Conservation (phyloP, 306 rosid species). For the Urtica urens region DNA sequence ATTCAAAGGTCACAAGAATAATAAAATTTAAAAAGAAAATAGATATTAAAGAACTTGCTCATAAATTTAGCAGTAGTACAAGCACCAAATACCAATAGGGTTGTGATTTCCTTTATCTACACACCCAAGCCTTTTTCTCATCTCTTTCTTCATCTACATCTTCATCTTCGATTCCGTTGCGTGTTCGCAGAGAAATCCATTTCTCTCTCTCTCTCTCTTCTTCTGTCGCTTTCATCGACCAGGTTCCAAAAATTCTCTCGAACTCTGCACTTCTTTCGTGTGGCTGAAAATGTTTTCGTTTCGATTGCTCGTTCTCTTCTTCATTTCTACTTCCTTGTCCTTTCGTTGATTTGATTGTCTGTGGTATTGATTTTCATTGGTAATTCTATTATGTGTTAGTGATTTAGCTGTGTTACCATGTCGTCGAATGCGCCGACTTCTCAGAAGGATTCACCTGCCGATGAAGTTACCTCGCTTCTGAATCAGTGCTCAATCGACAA, state of each 20-base stretch:
- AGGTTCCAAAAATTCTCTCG: conserved; percentile 12
- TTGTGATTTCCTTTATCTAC: conserved; percentile 8
- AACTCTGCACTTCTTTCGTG: not conserved
- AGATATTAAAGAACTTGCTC: too few relatives aligned
- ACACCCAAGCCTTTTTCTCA: conserved; percentile 4
- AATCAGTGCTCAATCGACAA: too few relatives aligned
- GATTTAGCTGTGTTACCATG: conserved; percentile 25
- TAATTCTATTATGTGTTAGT: not conserved
- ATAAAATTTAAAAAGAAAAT: too few relatives aligned
- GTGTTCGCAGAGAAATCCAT: not conserved
- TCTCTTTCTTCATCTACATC: not conserved
- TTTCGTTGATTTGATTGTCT: not conserved
- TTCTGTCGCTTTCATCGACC: conserved; percentile 6
- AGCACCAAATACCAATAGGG: not conserved
- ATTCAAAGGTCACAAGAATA: too few relatives aligned
- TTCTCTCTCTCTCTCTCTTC: not conserved
- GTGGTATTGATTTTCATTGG: not conserved
- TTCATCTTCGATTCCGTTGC: too few relatives aligned
- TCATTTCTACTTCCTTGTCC: not conserved
- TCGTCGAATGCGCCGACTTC: conserved; percentile 35
- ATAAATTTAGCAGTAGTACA: too few relatives aligned
- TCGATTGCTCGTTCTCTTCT: not conserved
- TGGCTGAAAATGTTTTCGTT: not conserved
- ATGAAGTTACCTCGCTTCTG: conserved; percentile 19
- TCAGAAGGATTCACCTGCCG: conserved; percentile 52